These are phyloP conservation scores for Entelexis sorbosivorans DNA, from an alignment of 1,139 yeast genomes.

Conservation along the genomic window DNA sequence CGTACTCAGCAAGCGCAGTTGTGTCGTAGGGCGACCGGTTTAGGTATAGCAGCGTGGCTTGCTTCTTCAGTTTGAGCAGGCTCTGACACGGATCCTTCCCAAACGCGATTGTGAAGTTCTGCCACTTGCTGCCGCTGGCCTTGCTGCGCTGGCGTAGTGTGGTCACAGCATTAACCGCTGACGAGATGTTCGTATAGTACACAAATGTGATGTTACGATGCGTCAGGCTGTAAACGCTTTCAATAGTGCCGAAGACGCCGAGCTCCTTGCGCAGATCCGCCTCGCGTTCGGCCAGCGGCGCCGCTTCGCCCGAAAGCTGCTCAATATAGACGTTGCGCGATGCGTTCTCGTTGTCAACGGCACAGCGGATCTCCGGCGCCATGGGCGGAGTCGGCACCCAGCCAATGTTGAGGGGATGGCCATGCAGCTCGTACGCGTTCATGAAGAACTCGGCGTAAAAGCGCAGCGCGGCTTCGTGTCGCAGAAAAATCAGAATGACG, in stretches of 20 bases:
- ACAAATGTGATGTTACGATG: conserved; percentile 3
- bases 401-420: conserved; percentile 42
- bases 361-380: conserved; percentile 55
- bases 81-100: conserved; percentile 63
- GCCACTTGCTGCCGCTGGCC: conserved; percentile 39
- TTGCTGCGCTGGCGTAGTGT: conserved; percentile 38
- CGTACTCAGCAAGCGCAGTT: conserved; percentile 43
- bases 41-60: conserved; percentile 89
- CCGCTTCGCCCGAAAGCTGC: conserved; percentile 30
- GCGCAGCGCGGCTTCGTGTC: conserved; percentile 35
- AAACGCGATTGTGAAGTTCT: conserved; percentile 58
- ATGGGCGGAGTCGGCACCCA: conserved; percentile 62
- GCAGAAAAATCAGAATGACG: conserved; percentile 36
- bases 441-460: conserved; percentile 45
- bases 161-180: conserved; percentile 73
- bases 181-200: conserved; percentile 52
- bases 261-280: not conserved
- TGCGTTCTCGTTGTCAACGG: conserved; percentile 78
- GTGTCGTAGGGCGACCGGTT: conserved; percentile 35
- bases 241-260: conserved; percentile 4
- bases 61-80: conserved; percentile 90
- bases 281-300: conserved; percentile 41
- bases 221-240: conserved; percentile 2
- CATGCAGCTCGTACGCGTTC: conserved; percentile 36
- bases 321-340: conserved; percentile 86